A percentile compares a stretch with the other conserved stretches of the same genome.
phyloP scores from a whole-genome alignment of 192 early-diverging fungal species.

The Backusella circina region DNA sequence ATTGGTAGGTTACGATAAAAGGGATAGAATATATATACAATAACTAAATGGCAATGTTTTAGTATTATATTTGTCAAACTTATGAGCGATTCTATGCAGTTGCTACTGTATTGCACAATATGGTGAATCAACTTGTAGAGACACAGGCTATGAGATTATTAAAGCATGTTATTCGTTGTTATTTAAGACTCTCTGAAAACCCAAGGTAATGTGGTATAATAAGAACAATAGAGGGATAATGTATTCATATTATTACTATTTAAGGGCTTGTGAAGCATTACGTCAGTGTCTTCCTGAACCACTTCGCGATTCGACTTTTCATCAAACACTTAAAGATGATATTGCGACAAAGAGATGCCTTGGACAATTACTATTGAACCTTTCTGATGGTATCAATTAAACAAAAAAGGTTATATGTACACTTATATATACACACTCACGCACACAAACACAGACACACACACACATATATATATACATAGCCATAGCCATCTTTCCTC shows the following conservation, averaged over 20 bases:
- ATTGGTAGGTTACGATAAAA: slow-evolving; percentile 39
- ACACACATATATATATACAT: neutral
- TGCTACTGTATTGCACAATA: slow-evolving; percentile 88
- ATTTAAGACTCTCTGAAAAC: slow-evolving; percentile 91
- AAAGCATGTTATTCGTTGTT: slow-evolving; percentile 93
- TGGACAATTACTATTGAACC: slow-evolving; percentile 60
- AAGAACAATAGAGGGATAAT: neutral
- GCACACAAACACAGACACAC: neutral
- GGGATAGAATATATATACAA: slow-evolving; percentile 25
- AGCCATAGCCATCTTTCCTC: neutral
- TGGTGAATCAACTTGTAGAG: slow-evolving; percentile 89
- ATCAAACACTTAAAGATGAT: slow-evolving; percentile 82
- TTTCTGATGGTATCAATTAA: slow-evolving; percentile 41
- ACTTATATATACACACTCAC: neutral
- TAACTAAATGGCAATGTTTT: slow-evolving; percentile 21
- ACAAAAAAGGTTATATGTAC: neutral
- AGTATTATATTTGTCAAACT: slow-evolving; percentile 81
- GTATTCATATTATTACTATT: neutral
- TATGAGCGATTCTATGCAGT: slow-evolving; percentile 94
- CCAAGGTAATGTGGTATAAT: slow-evolving; percentile 48
- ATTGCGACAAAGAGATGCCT: slow-evolving; percentile 83
- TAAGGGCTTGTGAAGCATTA: slow-evolving; percentile 82
- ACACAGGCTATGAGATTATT: slow-evolving; percentile 80
- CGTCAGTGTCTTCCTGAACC: slow-evolving; percentile 89
- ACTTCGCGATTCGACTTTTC: slow-evolving; percentile 85